Base-by-base conservation (phyloP, 768 basidiomycete genomes). In the Lactarius hengduanensis region DNA sequence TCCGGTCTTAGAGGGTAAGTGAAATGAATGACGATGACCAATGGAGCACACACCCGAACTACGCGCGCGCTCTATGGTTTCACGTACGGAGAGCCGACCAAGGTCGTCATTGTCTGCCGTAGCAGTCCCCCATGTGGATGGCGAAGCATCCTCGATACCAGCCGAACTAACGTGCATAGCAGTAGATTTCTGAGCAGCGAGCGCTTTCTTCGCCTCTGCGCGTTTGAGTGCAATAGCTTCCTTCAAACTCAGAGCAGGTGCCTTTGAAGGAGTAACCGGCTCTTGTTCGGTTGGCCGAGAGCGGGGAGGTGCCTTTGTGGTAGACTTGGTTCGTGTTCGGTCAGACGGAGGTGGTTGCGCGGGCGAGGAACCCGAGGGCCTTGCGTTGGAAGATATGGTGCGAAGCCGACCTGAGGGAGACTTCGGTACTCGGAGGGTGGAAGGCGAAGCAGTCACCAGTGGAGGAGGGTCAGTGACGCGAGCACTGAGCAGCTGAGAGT, bases 211-310 rank as follows among this genome's bases (percentile, higher is more conserved):
- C 0, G 87, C 89, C 72, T 92, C 89, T 0, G 91, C 90, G 53
- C 91, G 81, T 68, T 84, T 90, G 55, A 91, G 78, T 2, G 91
- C 91, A 73, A 94, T 92, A 16, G 86, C 88, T 68, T 92, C 92
- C 71, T 86, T 86, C 68, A 92, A 82, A 72, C 83, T 91, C 36
- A 83, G 65, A 43, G 74, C 69, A 20, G 77, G 72, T 47, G 54
- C 0, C 61, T 76, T 80, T 18, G 78, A 70, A 20, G 82, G 64
- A 41, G 70, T 74, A 8, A 71, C 57, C 41, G 22, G 61, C 26
- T 67, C 62, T 20, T 62, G 41, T 26, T 59, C 62, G 32, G 55
- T 60, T 38, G 18, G 11, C 10, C 53, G 62, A 59, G 53, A 18
- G 15, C 41, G 62, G 22, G 41, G 13, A 18, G 57, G 66, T 18